Base-by-base conservation (phyloP, 1,284 basidiomycete species). In the Ganoderma leucocontextum region DNA sequence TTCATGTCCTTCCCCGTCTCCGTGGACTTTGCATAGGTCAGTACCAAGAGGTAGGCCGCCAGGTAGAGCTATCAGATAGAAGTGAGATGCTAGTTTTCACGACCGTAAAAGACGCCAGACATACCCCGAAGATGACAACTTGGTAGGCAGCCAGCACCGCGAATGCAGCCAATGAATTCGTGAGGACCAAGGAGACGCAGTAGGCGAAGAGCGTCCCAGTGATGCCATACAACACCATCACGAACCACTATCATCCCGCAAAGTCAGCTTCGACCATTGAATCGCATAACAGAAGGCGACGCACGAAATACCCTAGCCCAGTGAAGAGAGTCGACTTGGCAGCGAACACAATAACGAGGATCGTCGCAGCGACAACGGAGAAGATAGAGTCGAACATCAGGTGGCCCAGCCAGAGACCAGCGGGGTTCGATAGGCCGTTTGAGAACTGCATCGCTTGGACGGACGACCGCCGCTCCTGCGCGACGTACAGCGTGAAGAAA, bases 391-490 rank as follows among this genome's bases (percentile, higher is more conserved):
- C 94, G 78, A 92, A 93, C 72, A 91, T 80, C 7, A 94, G 82
- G 78, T 95, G 93, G 0, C 93, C 93, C 1, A 94, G 81, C 93
- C 93, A 95, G 33, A 95, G 82, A 0, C 91, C 91, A 38, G 88
- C 78, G 6, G 93, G 92, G 64, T 91, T 83, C 6, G 89, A 85
- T 38, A 94, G 81, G 0, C 93, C 93, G 75, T 95, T 95, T 39
- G 91, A 93, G 36, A 91, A 80, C 70, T 92, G 90, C 91, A 92
- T 95, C 6, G 91, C 91, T 79, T 90, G 92, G 1, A 90, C 91
- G 49, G 87, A 88, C 9, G 89, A 90, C 55, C 84, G 84, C 35
- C 88, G 86, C 76, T 91, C 92, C 71, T 84, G 86, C 17, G 88
- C 87, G 8, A 93, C 91, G 77, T 95, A 95, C 15, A 95, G 77